phyloP scores from a whole-genome alignment of 202 grass and related monocot species.

The Bolboschoenoplectus hybrid region DNA sequence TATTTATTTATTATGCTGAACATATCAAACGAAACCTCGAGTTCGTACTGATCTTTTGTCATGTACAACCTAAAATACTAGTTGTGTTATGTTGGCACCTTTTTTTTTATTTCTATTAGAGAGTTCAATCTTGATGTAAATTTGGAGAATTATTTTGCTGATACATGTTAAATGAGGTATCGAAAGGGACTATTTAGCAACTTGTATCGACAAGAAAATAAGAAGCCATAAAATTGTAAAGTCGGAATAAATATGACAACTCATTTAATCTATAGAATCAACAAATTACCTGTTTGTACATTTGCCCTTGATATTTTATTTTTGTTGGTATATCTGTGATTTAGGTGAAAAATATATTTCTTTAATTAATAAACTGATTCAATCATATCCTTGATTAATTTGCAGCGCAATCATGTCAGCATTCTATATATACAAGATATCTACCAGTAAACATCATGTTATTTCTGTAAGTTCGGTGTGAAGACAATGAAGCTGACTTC shows the following conservation, averaged over 20 bases:
- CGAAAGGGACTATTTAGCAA: too few species aligned
- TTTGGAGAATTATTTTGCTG: not conserved
- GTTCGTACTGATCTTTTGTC: not conserved
- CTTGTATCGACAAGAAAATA: too few species aligned
- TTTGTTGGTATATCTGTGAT: not conserved
- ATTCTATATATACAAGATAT: conserved; percentile 85
- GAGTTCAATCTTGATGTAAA: too few species aligned
- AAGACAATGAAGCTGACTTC: conserved; percentile 15
- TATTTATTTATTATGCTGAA: not conserved
- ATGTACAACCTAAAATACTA: not conserved
- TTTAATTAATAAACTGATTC: not conserved
- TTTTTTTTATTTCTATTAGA: too few species aligned
- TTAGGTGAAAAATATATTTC: not conserved
- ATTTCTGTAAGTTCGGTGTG: conserved; percentile 45
- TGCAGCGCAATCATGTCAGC: conserved; percentile 68
- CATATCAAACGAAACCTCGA: not conserved
- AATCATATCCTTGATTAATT: conserved; percentile 4
- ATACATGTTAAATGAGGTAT: too few species aligned
- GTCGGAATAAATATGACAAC: too few species aligned
- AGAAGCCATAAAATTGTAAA: too few species aligned
- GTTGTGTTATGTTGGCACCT: too few species aligned
- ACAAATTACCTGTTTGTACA: not conserved
- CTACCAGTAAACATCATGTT: conserved; percentile 57
- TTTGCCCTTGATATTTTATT: conserved; percentile 19
- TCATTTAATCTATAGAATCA: not conserved